Base-by-base conservation (phyloP, 345 rosid species). In the Eucalyptus curtisii region DNA sequence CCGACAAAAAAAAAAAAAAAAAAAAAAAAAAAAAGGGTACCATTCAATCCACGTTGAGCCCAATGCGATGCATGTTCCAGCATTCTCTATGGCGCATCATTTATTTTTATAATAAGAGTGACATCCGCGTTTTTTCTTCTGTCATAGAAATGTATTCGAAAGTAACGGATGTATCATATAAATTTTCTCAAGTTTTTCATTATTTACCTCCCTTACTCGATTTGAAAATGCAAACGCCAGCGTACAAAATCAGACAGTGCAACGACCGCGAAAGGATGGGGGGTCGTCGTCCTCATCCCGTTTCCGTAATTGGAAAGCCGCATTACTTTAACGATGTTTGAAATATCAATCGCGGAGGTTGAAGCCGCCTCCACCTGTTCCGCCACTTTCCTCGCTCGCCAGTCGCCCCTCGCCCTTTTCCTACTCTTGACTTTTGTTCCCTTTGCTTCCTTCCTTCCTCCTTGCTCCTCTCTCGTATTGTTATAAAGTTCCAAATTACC, bases 11-110 rank as follows among this genome's bases (percentile, higher is more conserved):
- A n/a, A n/a, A n/a, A n/a, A n/a, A n/a, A n/a, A n/a, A n/a, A n/a
- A n/a, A n/a, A n/a, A n/a, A n/a, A n/a, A n/a, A n/a, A n/a, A n/a
- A n/a, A n/a, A n/a, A n/a, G n/a, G n/a, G n/a, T 59, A 2, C 1
- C 66, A 25, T 11, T 25, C 30, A 27, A 59, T 59, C 0, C 66
- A 27, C 0, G 14, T 25, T 2, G 3, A 24, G 31, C 3, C 10
- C 2, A 25, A 52, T 5, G 25, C 5, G 5, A 52, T 1, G 1
- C 25, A 20, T 20, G 10, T 52, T 1, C 0, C 5, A 52, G 0
- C 0, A 4, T 52, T 7, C 1, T 17, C 7, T 19, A 24, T 7
- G 57, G 24, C 0, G 4, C 5, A 52, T 52, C 4, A 3, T 52
- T 52, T 52, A 61, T 13, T 30, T 61, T 30, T 14, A 7, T 7